Conservation (phyloP, 306 rosid genomes). For the Citrullus colocynthis region DNA sequence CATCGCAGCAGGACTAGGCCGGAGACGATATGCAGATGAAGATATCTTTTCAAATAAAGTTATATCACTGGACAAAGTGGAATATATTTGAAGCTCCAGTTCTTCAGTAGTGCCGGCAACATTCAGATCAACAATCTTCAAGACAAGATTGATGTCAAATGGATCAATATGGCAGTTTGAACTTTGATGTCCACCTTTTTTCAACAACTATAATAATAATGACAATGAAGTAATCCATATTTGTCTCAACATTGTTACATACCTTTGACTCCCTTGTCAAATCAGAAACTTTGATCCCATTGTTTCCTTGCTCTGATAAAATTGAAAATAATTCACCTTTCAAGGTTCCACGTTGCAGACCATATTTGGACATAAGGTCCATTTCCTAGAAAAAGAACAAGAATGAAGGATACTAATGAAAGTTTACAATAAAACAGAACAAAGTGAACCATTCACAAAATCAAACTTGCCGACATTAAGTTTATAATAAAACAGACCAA, state of each 20-base stretch:
- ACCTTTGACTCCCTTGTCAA: slow-evolving; percentile 60
- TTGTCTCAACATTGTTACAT: slow-evolving; percentile 22
- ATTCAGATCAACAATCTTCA: slow-evolving; percentile 65
- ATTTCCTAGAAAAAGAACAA: slow-evolving; percentile 38
- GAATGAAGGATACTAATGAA: background rate
- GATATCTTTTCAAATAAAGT: slow-evolving; percentile 92
- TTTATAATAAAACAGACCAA: background rate
- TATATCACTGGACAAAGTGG: slow-evolving; percentile 82
- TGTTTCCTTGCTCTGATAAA: slow-evolving; percentile 61
- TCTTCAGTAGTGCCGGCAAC: slow-evolving; percentile 51
- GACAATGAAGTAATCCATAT: background rate
- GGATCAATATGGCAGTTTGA: slow-evolving; percentile 1
- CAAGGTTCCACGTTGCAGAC: slow-evolving; percentile 65
- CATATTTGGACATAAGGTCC: slow-evolving; percentile 54
- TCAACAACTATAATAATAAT: background rate
- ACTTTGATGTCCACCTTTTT: background rate
- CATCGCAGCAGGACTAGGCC: slow-evolving; percentile 36
- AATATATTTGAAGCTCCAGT: slow-evolving; percentile 57
- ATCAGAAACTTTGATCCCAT: slow-evolving; percentile 70
- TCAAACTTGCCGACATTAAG: background rate
- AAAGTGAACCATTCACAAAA: background rate
- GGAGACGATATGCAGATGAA: slow-evolving; percentile 72
- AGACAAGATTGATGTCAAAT: slow-evolving; percentile 18
- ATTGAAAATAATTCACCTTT: slow-evolving; percentile 66
- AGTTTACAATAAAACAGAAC: background rate